These are phyloP conservation scores for Byssochlamys sp. DNA, from an alignment of 2,329 filamentous ascomycete species.

Conservation along the genomic window DNA sequence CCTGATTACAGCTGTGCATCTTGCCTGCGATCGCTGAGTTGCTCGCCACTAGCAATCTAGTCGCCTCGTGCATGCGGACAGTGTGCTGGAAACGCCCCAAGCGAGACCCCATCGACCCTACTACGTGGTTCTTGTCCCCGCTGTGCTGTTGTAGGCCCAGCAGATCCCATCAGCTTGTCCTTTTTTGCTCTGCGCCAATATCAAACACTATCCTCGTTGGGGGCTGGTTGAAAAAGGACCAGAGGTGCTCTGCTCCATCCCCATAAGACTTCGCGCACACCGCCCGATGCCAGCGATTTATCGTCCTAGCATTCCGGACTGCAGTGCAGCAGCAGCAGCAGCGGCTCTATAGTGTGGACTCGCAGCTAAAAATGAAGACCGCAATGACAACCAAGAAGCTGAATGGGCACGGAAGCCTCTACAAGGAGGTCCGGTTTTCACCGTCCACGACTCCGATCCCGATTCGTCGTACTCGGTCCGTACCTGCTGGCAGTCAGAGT, in stretches of 20 bases:
- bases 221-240: not conserved
- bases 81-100: not conserved
- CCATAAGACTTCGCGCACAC: not conserved
- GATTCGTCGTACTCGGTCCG: slow-evolving; percentile 29
- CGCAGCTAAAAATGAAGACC: slow-evolving; percentile 21
- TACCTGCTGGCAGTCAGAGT: slow-evolving; percentile 26
- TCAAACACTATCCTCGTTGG: not conserved
- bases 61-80: not conserved
- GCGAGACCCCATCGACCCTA: not conserved
- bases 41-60: not conserved
- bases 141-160: not conserved
- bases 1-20: not conserved
- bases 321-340: not conserved
- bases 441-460: slow-evolving; percentile 26
- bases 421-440: slow-evolving; percentile 36
- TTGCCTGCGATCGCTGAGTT: not conserved
- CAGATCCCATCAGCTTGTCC: not conserved
- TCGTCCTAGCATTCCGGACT: not conserved
- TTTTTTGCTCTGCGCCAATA: not conserved
- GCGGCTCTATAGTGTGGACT: not conserved
- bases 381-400: slow-evolving; percentile 14
- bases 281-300: not conserved
- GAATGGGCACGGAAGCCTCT: slow-evolving; percentile 25
- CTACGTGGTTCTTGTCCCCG: not conserved
- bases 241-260: not conserved